Evolutionary conservation across 2,329 filamentous ascomycete genomes (phyloP).

Genomic region (Aspergillus pseudoviridinutans): DNA sequence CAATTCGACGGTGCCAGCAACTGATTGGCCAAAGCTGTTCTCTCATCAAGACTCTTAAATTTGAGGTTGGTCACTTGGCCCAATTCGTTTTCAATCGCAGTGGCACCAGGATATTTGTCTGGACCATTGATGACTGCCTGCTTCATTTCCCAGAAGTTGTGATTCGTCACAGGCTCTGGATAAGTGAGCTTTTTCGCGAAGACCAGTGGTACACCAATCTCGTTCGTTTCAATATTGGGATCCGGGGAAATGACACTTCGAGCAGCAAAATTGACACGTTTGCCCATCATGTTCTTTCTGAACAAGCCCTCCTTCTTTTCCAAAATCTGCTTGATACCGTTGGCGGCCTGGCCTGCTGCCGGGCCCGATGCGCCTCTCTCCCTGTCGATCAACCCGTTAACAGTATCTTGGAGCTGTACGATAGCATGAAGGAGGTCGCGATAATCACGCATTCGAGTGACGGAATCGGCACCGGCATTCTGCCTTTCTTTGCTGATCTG

Average conservation of each 20-base stretch:
- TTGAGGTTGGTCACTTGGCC: constrained; percentile 85
- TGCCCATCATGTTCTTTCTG: constrained; percentile 99
- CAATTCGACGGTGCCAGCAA: constrained; percentile 78
- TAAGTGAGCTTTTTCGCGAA: constrained; percentile 96
- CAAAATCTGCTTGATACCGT: constrained; percentile 94
- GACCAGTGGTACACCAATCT: constrained; percentile 97
- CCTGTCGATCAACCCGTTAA: constrained; percentile 90
- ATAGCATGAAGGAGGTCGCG: constrained; percentile 76
- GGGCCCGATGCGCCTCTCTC: constrained; percentile 79
- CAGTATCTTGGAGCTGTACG: constrained; percentile 77
- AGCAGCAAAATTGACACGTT: constrained; percentile 97
- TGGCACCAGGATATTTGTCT: constrained; percentile 89
- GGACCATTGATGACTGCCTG: constrained; percentile 93
- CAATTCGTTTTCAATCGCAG: constrained; percentile 92
- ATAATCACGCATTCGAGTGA: constrained; percentile 58
- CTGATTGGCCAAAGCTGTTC: constrained; percentile 85
- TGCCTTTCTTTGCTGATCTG: constrained; percentile 69
- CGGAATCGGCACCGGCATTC: constrained; percentile 43
- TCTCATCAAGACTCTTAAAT: constrained; percentile 82
- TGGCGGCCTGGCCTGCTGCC: constrained; percentile 73
- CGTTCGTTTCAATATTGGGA: constrained; percentile 97
- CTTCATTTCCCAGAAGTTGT: constrained; percentile 94
- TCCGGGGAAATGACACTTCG: constrained; percentile 97
- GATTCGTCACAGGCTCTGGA: constrained; percentile 92
- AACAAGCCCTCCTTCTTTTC: constrained; percentile 99